phyloP scores from a whole-genome alignment of 1,284 basidiomycete species.

The Malassezia japonica region DNA sequence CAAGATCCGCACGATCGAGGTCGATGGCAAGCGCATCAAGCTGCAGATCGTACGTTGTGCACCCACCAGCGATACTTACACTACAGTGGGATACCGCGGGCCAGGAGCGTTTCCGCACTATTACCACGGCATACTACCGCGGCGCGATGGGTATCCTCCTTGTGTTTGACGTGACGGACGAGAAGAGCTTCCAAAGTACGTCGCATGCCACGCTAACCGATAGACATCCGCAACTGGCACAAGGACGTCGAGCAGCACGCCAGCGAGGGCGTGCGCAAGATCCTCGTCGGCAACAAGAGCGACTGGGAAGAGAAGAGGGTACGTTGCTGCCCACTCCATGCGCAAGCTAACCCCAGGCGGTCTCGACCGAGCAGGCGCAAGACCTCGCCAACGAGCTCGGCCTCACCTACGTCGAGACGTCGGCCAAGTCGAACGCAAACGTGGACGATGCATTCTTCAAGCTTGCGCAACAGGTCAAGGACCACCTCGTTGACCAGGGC shows the following conservation, averaged over 20 bases:
- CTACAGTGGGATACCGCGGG: constrained; percentile 92
- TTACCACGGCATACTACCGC: constrained; percentile 99
- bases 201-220: background rate
- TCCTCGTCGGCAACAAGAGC: constrained; percentile 96
- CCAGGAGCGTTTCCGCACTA: constrained; percentile 97
- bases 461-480: constrained; percentile 69
- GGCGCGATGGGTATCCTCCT: constrained; percentile 98
- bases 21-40: constrained; percentile 91
- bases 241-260: constrained; percentile 97
- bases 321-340: no score
- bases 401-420: constrained; percentile 93
- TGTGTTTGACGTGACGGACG: constrained; percentile 97
- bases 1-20: constrained; percentile 80
- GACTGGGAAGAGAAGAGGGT: constrained; percentile 92
- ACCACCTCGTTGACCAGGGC: constrained; percentile 70
- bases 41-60: constrained; percentile 85
- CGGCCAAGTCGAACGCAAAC: constrained; percentile 91
- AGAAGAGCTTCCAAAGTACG: constrained; percentile 93
- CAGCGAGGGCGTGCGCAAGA: constrained; percentile 97
- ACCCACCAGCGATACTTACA: background rate
- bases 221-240: constrained; percentile 98
- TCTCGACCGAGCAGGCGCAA: constrained; percentile 66
- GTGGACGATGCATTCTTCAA: constrained; percentile 99
- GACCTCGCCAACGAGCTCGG: constrained; percentile 77
- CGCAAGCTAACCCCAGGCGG: constrained; percentile 51